Percentiles rank a stretch among this genome's conserved stretches.
These are phyloP conservation scores for Xylaria castorea DNA, from an alignment of 495 filamentous ascomycete genomes.

Conservation along the genomic window DNA sequence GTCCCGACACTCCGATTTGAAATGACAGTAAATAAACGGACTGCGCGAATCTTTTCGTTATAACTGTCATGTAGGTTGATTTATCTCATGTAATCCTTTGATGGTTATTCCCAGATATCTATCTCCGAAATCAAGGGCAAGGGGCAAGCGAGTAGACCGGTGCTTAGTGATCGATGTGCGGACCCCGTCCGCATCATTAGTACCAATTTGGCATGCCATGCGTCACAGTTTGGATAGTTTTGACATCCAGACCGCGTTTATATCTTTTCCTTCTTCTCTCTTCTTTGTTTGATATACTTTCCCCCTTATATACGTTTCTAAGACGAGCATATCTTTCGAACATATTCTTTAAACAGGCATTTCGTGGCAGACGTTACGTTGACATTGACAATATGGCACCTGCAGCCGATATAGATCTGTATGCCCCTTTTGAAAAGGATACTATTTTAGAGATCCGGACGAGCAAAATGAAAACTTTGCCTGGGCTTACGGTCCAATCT, in stretches of 20 bases:
- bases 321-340: background rate
- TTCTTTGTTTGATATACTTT: background rate
- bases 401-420: slow-evolving; percentile 42
- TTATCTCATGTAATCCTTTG: background rate
- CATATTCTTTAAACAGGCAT: background rate
- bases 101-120: background rate
- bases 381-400: slow-evolving; percentile 29
- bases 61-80: background rate
- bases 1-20: too few species aligned
- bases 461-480: slow-evolving; percentile 57
- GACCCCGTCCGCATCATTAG: slow-evolving; percentile 13
- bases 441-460: slow-evolving; percentile 60
- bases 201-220: slow-evolving; percentile 3
- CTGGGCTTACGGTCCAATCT: slow-evolving; percentile 48
- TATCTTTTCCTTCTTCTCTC: background rate
- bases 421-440: slow-evolving; percentile 51
- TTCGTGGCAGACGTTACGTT: background rate
- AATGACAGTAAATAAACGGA: background rate
- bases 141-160: background rate
- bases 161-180: slow-evolving; percentile 12
- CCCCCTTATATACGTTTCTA: background rate
- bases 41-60: background rate
- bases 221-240: background rate
- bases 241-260: background rate
- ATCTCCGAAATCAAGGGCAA: background rate